phyloP scores from a whole-genome alignment of 306 rosid species.

The Vicia sativa region DNA sequence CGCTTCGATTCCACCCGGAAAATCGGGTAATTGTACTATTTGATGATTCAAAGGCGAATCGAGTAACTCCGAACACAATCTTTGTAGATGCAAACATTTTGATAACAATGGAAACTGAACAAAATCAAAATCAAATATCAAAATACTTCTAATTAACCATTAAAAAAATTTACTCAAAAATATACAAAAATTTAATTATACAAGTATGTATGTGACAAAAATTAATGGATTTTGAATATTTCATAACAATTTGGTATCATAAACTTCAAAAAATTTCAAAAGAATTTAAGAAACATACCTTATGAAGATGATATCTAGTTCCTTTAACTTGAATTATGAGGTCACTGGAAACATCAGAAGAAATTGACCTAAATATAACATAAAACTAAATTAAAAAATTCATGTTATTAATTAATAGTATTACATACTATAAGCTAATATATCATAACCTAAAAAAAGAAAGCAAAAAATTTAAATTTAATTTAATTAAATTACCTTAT shows the following conservation, averaged over 20 bases:
- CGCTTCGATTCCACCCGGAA: slow-evolving; percentile 77
- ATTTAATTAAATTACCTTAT: slow-evolving; percentile 69
- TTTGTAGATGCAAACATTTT: slow-evolving; percentile 73
- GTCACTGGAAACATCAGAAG: slow-evolving; percentile 93
- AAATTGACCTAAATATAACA: slow-evolving; percentile 68
- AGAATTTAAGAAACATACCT: slow-evolving; percentile 49
- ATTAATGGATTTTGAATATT: neutral
- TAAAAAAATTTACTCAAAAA: no score
- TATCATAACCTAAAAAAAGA: neutral
- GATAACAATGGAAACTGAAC: slow-evolving; percentile 90
- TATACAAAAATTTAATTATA: no score
- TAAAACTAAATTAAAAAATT: neutral
- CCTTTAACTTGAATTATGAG: slow-evolving; percentile 89
- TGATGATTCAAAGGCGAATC: slow-evolving; percentile 63
- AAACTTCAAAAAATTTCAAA: slow-evolving; percentile 1
- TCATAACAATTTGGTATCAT: neutral
- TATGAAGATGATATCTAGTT: slow-evolving; percentile 84
- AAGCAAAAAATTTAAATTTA: slow-evolving; percentile 7
- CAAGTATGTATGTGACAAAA: neutral
- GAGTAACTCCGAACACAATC: slow-evolving; percentile 66
- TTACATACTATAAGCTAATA: neutral
- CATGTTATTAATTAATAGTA: slow-evolving; percentile 19
- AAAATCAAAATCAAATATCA: slow-evolving; percentile 36
- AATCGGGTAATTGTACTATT: slow-evolving; percentile 74
- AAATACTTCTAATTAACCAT: neutral